Conservation (phyloP, 257 asterid species). For the Nicotiana otophora region DNA sequence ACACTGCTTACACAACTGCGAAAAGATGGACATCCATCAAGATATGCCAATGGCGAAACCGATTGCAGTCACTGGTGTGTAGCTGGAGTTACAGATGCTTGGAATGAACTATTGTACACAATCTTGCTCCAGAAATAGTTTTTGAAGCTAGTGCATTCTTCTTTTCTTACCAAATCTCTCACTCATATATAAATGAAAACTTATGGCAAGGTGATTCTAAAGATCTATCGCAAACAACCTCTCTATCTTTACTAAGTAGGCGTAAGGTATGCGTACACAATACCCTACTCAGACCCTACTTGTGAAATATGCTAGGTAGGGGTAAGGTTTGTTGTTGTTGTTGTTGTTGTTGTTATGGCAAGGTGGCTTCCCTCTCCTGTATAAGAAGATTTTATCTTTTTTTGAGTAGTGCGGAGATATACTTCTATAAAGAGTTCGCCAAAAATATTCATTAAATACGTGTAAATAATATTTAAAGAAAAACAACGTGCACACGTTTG, state of each 20-base stretch:
- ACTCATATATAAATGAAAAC: neutral
- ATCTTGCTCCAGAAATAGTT: conserved; percentile 16
- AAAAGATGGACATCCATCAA: conserved; percentile 60
- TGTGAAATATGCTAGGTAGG: no score
- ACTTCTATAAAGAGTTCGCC: neutral
- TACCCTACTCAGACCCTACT: no score
- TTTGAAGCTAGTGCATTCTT: neutral
- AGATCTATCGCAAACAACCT: no score
- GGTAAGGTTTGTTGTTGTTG: neutral
- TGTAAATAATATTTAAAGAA: no score
- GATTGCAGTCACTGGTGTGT: conserved; percentile 36
- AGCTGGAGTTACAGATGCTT: conserved; percentile 16
- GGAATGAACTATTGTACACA: conserved; percentile 56
- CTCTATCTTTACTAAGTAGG: no score
- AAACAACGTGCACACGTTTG: no score
- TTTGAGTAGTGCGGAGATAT: neutral
- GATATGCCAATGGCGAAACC: conserved; percentile 30
- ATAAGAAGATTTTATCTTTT: neutral
- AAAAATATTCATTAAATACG: no score
- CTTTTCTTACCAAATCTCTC: neutral
- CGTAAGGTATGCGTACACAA: no score
- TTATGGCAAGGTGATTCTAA: no score
- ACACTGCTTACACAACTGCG: conserved; percentile 48
- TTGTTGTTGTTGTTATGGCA: neutral
- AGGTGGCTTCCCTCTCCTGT: neutral